phyloP scores from a whole-genome alignment of 495 filamentous ascomycete genomes.

The Neurospora sp. region DNA sequence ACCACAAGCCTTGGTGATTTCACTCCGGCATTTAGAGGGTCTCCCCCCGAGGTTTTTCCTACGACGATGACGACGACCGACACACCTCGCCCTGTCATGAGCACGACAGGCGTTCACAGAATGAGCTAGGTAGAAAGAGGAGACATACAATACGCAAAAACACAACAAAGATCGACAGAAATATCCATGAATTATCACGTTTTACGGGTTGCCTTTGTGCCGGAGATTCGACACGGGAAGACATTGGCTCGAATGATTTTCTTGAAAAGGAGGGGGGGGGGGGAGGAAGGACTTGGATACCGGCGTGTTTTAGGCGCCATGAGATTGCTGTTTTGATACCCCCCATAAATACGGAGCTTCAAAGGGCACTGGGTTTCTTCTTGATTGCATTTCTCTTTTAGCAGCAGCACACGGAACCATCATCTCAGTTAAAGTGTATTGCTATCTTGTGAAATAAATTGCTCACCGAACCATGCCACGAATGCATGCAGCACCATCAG shows the following conservation, averaged over 20 bases:
- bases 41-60: constrained; percentile 6
- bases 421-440: background rate
- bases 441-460: background rate
- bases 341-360: background rate
- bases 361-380: background rate
- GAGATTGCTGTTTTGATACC: constrained; percentile 1
- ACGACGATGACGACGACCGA: constrained; percentile 26
- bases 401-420: background rate
- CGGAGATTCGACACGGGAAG: background rate
- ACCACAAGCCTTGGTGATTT: background rate
- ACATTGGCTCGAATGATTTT: background rate
- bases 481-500: background rate
- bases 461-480: background rate
- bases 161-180: background rate
- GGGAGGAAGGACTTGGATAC: background rate
- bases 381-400: background rate
- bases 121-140: background rate
- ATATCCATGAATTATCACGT: background rate
- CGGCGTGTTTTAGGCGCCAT: background rate
- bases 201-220: background rate
- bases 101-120: constrained; percentile 3
- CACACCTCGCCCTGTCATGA: constrained; percentile 22
- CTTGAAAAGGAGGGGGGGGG: background rate
- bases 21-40: background rate
- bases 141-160: background rate